A percentile compares a stretch with the other conserved stretches of the same genome.
Evolutionary conservation across 768 basidiomycete genomes (phyloP).

Genomic region (Rhodotorula babjevae): DNA sequence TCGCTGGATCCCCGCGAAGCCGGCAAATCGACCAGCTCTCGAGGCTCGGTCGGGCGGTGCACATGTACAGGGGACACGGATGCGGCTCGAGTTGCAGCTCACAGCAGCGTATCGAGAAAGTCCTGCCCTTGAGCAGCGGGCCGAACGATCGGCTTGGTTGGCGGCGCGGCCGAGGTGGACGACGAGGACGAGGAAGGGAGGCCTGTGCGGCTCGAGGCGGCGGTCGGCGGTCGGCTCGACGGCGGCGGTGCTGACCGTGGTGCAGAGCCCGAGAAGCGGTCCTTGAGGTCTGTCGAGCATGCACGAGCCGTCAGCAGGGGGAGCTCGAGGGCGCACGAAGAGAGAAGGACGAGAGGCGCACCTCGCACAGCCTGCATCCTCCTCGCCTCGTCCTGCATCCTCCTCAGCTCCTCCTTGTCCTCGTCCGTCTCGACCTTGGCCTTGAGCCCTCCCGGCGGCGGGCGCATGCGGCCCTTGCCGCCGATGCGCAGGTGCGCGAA

Average conservation of each 20-base stretch:
- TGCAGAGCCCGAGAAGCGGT: constrained; percentile 19
- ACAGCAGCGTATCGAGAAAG: constrained; percentile 26
- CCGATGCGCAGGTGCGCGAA: constrained; percentile 27
- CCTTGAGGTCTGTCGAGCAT: constrained; percentile 9
- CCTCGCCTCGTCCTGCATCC: constrained; percentile 24
- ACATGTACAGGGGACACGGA: too few relatives aligned
- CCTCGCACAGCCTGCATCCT: constrained; percentile 28
- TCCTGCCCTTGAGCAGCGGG: constrained; percentile 9
- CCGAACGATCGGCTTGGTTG: not conserved
- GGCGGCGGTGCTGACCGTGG: not conserved
- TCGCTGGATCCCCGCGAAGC: too few relatives aligned
- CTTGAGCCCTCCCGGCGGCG: not conserved
- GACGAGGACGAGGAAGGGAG: too few relatives aligned
- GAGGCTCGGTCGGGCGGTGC: too few relatives aligned
- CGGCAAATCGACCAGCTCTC: too few relatives aligned
- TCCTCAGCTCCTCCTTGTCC: not conserved
- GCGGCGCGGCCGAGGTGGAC: not conserved
- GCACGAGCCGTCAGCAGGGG: not conserved
- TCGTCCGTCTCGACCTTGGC: not conserved
- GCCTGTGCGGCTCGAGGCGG: not conserved
- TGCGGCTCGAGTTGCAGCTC: not conserved
- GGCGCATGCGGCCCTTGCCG: not conserved
- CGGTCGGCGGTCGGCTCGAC: not conserved
- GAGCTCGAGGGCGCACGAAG: not conserved
- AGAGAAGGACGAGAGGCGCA: not conserved